Evolutionary conservation across 164 flowering plant genomes (phyloP).

Genomic region (Houttuynia cordata): DNA sequence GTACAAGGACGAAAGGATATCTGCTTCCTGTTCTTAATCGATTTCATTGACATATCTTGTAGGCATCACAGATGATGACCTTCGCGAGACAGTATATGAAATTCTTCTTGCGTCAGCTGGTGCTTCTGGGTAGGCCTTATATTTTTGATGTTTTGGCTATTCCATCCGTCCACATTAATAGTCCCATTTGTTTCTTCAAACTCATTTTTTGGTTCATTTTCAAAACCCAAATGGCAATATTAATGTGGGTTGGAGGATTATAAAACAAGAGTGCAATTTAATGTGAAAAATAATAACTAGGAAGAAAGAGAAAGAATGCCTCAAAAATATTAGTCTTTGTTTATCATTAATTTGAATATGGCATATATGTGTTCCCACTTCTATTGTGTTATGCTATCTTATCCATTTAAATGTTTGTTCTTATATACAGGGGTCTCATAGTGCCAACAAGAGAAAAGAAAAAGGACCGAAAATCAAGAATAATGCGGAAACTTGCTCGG

Average conservation of each 20-base stretch:
- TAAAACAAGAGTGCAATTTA: too few relatives aligned
- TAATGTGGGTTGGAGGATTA: too few relatives aligned
- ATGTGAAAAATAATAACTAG: too few relatives aligned
- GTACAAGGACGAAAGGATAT: neutral
- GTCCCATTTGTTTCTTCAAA: too few relatives aligned
- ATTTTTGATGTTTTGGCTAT: neutral
- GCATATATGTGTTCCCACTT: too few relatives aligned
- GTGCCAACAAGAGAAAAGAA: slow-evolving; percentile 86
- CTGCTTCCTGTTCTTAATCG: slow-evolving; percentile 4
- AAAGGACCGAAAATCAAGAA: slow-evolving; percentile 70
- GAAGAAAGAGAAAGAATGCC: too few relatives aligned
- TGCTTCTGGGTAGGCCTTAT: slow-evolving; percentile 61
- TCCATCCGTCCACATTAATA: too few relatives aligned
- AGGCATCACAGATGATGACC: slow-evolving; percentile 91
- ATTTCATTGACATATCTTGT: slow-evolving; percentile 5
- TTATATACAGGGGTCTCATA: slow-evolving; percentile 58
- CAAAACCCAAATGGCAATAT: too few relatives aligned
- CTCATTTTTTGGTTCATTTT: too few relatives aligned
- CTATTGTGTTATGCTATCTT: neutral
- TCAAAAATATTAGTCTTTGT: too few relatives aligned
- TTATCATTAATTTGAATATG: too few relatives aligned
- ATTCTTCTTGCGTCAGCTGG: slow-evolving; percentile 92
- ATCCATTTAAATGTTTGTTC: neutral
- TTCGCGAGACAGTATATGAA: slow-evolving; percentile 95
- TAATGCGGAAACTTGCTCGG: slow-evolving; percentile 87